Base-by-base conservation (phyloP, 305 asterid species). In the Petunia hybrid region DNA sequence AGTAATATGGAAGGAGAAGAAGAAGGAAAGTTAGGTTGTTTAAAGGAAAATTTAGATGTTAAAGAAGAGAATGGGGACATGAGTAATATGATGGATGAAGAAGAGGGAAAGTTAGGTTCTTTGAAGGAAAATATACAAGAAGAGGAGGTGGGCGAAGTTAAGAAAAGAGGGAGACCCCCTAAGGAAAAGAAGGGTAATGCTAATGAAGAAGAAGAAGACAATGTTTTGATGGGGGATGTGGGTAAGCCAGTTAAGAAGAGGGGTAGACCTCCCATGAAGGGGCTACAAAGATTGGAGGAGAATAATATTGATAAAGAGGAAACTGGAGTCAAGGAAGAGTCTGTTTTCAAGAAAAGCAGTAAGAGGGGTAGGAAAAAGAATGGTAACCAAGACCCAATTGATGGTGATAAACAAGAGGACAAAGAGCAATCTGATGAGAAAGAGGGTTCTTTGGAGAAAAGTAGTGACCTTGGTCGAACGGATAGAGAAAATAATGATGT, bases 161-260 rank as follows among this genome's bases (percentile, higher is more conserved):
- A 22, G 31, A 22, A 73, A 73, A 73, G 62, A 13, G 78, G 62
- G 45, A 73, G 78, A 51, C 78, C 8, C 22, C 35, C 78, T 3
- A 13, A 51, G 6, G 51, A 51, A 73, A 5, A 35, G 5, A 48
- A 70, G 60, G 22, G 31, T 22, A 22, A 22, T 22, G 31, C 31
- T 22, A 22, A 22, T 22, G 31, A 22, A 22, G 31, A 22, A 45
- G n/a, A 67, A 43, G 36, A 5, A 7, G 45, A 39, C 3, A 51
- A 9, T 51, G 8, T 51, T 51, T 51, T 14, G 10, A 12, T 7
- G 55, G 55, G 13, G 55, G 9, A 48, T 48, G 14, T 51, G 8
- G 57, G 31, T 22, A 22, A 22, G 31, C 31, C 31, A 22, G 31
- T 22, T 22, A 22, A 22, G 31, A 22, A 22, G 31, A 22, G 31